Percentiles rank a stretch among this genome's conserved stretches.
Conservation (phyloP, 1,139 yeast genomes). For the Tardiomyces digboiensis region DNA sequence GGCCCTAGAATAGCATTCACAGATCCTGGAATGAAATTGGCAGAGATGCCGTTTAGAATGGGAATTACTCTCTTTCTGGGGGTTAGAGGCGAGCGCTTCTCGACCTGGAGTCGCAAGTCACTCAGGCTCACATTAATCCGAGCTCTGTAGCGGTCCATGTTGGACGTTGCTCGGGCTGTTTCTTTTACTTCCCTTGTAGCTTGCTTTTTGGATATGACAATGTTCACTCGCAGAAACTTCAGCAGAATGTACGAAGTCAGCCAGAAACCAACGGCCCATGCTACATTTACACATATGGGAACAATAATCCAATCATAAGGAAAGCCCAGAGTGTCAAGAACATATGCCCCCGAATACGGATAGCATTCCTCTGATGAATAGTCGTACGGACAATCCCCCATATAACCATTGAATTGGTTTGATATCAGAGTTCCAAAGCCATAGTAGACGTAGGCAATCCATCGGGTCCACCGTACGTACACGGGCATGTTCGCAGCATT, state of each 20-base stretch:
- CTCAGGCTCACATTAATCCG: conserved; percentile 3
- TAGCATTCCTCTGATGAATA: conserved; percentile 30
- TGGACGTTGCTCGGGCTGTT: not conserved
- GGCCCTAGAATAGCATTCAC: conserved; percentile 89
- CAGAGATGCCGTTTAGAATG: conserved; percentile 44
- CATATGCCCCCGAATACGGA: conserved; percentile 40
- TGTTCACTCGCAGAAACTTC: conserved; percentile 40
- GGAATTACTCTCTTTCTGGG: not conserved
- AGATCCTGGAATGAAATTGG: conserved; percentile 49
- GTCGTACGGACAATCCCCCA: conserved; percentile 48
- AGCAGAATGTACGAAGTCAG: conserved; percentile 17
- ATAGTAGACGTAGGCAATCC: conserved; percentile 68
- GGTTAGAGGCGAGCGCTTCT: not conserved
- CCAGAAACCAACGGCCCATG: conserved; percentile 40
- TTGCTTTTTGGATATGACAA: conserved; percentile 34
- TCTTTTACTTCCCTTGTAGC: conserved; percentile 5
- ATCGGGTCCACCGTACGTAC: conserved; percentile 78
- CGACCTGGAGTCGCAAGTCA: not conserved
- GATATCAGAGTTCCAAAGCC: conserved; percentile 61
- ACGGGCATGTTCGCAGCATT: conserved; percentile 72
- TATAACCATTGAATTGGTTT: conserved; percentile 53
- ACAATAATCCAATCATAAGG: conserved; percentile 55
- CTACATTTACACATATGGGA: conserved; percentile 53
- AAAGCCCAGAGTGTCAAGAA: conserved; percentile 51
- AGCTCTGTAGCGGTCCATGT: not conserved